Evolutionary conservation across 164 flowering plant genomes (phyloP).

Genomic region (Platanus orientalis): DNA sequence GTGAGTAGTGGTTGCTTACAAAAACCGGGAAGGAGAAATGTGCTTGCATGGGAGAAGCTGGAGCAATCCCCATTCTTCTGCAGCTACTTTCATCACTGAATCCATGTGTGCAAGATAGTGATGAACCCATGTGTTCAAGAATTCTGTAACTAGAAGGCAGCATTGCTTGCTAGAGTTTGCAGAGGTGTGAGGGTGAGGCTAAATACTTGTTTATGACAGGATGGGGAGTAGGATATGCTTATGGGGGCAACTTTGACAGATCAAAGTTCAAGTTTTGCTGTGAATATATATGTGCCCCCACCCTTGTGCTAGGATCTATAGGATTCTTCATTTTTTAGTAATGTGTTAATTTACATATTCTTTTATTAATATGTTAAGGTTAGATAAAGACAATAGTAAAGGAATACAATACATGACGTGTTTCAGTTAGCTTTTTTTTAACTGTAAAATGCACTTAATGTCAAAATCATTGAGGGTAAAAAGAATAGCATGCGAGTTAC

Average conservation of each 20-base stretch:
- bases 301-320: conserved; percentile 50
- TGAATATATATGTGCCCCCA: conserved; percentile 44
- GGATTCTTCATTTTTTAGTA: background rate
- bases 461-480: too few relatives aligned
- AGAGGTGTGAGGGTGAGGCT: conserved; percentile 64
- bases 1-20: conserved; percentile 74
- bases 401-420: too few relatives aligned
- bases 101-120: conserved; percentile 73
- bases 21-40: conserved; percentile 87
- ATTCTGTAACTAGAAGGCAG: conserved; percentile 95
- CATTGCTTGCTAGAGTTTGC: conserved; percentile 85
- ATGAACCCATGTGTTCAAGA: too few relatives aligned
- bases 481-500: too few relatives aligned
- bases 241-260: conserved; percentile 44
- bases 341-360: too few relatives aligned
- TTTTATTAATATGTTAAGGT: too few relatives aligned
- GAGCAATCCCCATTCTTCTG: conserved; percentile 84
- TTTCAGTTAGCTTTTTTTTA: too few relatives aligned
- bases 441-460: too few relatives aligned
- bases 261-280: conserved; percentile 41
- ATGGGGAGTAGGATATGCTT: conserved; percentile 50
- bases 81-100: conserved; percentile 52
- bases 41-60: conserved; percentile 89
- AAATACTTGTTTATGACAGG: conserved; percentile 48
- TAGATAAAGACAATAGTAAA: too few relatives aligned